Base-by-base conservation (phyloP, 2,329 filamentous ascomycete species). In the Cercospora sojina region DNA sequence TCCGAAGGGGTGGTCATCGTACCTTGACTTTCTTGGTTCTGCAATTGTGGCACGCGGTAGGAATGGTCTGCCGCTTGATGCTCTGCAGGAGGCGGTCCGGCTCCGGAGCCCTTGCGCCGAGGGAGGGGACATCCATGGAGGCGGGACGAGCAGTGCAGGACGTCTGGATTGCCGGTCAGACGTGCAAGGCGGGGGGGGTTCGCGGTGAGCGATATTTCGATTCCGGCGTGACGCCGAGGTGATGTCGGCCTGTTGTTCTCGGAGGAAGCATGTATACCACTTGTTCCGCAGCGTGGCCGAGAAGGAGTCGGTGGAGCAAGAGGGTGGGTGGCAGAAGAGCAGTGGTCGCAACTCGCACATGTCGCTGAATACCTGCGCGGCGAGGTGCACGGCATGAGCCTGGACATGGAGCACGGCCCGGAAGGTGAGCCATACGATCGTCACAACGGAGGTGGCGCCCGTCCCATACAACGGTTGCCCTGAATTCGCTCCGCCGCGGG, bases 1-100 rank as follows among this genome's bases (percentile, higher is more conserved):
- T 18, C 1, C 9, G 10, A 8, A n/a, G 13, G 51, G 23, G 6
- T 16, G 5, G 5, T 18, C n/a, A 10, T 51, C 38, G 1, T 59
- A 59, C 62, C 43, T 64, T 64, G 38, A 64, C 62, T 18, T 64
- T 64, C 25, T 59, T 64, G 18, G 10, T 27, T 32, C 62, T 35
- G 41, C 62, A 64, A 32, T 64, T 64, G 13, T 64, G 25, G 35
- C 62, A 64, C 3, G 62, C 62, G 4, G 62, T 59, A 16, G 62
- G 55, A 2, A 64, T 35, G 5, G 62, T 59, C 29, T 64, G 62
- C 29, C 62, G 38, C 41, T 64, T 64, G 41, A 64, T 53, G 55
- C 27, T 59, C 55, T 64, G 62, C 38, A 64, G 43, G 3, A 64
- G 62, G 20, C 62, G 62, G 20, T 59, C 62, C 2, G 62, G 55